phyloP scores from a whole-genome alignment of 805 yeast genomes.

The Monosporozyma siamensis region DNA sequence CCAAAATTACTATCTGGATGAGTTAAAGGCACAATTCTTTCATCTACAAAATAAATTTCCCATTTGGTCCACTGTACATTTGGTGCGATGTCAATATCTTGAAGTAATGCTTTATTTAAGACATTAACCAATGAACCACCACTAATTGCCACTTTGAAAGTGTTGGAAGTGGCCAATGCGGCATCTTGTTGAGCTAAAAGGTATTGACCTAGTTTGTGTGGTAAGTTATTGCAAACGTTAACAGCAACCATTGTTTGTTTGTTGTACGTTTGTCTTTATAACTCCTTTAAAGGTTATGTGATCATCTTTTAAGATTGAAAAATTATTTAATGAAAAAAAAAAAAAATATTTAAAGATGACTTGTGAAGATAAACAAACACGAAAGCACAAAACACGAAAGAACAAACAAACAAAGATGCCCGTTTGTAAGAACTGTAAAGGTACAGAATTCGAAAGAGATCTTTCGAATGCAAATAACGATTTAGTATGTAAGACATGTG shows the following conservation, averaged over 20 bases:
- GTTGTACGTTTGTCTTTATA: no score
- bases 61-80: slow-evolving; percentile 60
- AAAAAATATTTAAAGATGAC: background rate
- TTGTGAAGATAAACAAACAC: no score
- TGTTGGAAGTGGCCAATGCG: slow-evolving; percentile 35
- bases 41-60: slow-evolving; percentile 84
- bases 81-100: slow-evolving; percentile 37
- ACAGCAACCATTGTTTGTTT: slow-evolving; percentile 29
- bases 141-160: slow-evolving; percentile 71
- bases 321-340: background rate
- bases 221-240: slow-evolving; percentile 43
- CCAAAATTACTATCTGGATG: slow-evolving; percentile 84
- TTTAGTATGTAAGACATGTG: slow-evolving; percentile 73
- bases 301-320: background rate
- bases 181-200: slow-evolving; percentile 53
- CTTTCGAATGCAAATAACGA: slow-evolving; percentile 58
- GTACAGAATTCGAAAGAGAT: slow-evolving; percentile 44
- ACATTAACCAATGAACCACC: slow-evolving; percentile 88
- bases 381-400: no score
- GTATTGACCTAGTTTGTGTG: slow-evolving; percentile 55
- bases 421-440: slow-evolving; percentile 42
- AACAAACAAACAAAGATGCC: slow-evolving; percentile 8
- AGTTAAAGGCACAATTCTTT: slow-evolving; percentile 75
- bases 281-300: background rate
- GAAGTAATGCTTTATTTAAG: slow-evolving; percentile 52